These are phyloP conservation scores for Rhododendron ferrugineum DNA, from an alignment of 148 eudicot species.

Conservation along the genomic window DNA sequence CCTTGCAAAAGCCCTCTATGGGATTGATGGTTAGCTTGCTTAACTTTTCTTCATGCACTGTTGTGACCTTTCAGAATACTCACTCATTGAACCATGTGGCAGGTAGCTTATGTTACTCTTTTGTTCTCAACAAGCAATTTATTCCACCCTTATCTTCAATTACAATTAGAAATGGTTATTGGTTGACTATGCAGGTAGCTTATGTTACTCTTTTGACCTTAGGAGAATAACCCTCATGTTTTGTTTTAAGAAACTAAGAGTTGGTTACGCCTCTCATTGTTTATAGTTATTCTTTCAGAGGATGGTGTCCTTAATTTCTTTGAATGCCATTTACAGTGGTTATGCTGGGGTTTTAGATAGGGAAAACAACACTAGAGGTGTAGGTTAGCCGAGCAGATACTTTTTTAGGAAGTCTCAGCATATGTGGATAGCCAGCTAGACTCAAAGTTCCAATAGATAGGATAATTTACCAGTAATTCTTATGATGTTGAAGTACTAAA, in stretches of 20 bases:
- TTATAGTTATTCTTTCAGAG: background rate
- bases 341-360: background rate
- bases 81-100: background rate
- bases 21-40: constrained; percentile 62
- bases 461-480: background rate
- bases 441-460: background rate
- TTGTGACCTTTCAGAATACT: background rate
- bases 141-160: background rate
- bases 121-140: background rate
- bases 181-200: too few species aligned
- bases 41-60: background rate
- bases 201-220: too few species aligned
- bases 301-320: background rate
- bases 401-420: background rate
- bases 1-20: constrained; percentile 65
- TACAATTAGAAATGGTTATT: background rate
- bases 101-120: background rate
- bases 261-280: background rate
- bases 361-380: background rate
- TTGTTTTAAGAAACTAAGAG: background rate
- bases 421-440: background rate
- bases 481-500: background rate
- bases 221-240: background rate
- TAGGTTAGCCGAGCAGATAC: background rate
- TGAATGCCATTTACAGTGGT: background rate